Percentiles rank a stretch among this genome's conserved stretches.
phyloP scores from a whole-genome alignment of 129 eudicot species.

The Oenanthe sinensis region DNA sequence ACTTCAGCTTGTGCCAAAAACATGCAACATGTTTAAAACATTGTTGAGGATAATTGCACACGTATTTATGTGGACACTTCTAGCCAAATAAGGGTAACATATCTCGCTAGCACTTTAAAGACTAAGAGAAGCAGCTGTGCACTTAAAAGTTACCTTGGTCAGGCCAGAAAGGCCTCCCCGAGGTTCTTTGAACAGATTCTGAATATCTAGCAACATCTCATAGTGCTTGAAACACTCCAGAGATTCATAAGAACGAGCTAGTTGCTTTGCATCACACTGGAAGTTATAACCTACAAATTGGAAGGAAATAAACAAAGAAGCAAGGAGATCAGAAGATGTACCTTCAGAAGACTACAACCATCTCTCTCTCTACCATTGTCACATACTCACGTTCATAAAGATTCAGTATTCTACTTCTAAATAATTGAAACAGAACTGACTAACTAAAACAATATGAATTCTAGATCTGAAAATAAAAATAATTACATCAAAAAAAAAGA shows the following conservation, averaged over 20 bases:
- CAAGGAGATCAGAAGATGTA: neutral
- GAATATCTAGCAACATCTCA: constrained; percentile 94
- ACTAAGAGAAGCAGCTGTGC: neutral
- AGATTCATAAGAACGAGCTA: constrained; percentile 60
- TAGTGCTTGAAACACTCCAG: constrained; percentile 73
- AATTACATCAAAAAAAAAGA: neutral
- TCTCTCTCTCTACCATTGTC: neutral
- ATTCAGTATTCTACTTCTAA: neutral
- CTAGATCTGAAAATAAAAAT: neutral
- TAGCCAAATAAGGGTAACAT: constrained; percentile 1
- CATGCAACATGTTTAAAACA: neutral
- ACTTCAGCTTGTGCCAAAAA: neutral
- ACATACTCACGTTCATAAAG: neutral
- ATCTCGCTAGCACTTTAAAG: constrained; percentile 51
- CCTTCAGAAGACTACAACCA: neutral
- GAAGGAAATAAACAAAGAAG: neutral
- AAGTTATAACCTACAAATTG: constrained; percentile 67
- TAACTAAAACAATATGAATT: neutral
- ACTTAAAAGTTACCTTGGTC: constrained; percentile 52
- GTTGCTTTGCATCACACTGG: constrained; percentile 78
- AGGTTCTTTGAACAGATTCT: constrained; percentile 73
- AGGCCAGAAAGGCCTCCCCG: constrained; percentile 77
- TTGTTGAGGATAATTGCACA: neutral
- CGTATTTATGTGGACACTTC: neutral
- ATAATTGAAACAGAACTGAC: neutral